A percentile compares a stretch with the other conserved stretches of the same genome.
phyloP scores from a whole-genome alignment of 116 monocot genomes.

The Phalaenopsis hybrid region DNA sequence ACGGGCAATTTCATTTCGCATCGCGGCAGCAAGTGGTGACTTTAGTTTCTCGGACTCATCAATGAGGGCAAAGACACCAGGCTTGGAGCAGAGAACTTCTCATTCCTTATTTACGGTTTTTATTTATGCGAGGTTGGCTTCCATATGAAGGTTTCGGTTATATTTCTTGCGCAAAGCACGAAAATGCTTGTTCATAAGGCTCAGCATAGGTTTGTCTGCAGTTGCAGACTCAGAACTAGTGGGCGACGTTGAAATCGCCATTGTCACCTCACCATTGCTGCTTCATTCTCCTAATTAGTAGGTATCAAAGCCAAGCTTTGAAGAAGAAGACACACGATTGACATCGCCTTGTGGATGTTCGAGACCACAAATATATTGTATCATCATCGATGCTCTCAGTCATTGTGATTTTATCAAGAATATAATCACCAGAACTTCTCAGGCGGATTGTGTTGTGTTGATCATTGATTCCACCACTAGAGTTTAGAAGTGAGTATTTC shows the following conservation, averaged over 20 bases:
- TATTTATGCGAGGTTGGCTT: constrained; percentile 48
- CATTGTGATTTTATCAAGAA: constrained; percentile 37
- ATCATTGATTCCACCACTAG: constrained; percentile 25
- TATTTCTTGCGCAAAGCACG: constrained; percentile 84
- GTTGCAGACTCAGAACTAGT: constrained; percentile 1
- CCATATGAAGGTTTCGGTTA: constrained; percentile 85
- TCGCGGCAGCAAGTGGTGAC: constrained; percentile 47
- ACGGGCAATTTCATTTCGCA: constrained; percentile 57
- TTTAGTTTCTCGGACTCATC: constrained; percentile 88
- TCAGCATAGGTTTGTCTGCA: constrained; percentile 71
- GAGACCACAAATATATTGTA: constrained; percentile 36
- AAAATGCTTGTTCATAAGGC: constrained; percentile 67
- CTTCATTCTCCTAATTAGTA: not conserved
- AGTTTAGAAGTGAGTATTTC: constrained; percentile 38
- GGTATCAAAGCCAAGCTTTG: no score
- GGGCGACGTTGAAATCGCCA: not conserved
- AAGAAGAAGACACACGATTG: constrained; percentile 9
- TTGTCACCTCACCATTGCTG: not conserved
- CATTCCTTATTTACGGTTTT: constrained; percentile 83
- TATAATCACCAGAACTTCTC: constrained; percentile 28
- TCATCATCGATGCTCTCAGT: constrained; percentile 29
- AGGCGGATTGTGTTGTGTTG: constrained; percentile 20
- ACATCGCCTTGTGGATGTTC: constrained; percentile 29
- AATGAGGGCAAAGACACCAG: constrained; percentile 52
- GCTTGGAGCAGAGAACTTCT: constrained; percentile 76